These are phyloP conservation scores for Postia placenta DNA, from an alignment of 768 basidiomycete species.

Conservation along the genomic window DNA sequence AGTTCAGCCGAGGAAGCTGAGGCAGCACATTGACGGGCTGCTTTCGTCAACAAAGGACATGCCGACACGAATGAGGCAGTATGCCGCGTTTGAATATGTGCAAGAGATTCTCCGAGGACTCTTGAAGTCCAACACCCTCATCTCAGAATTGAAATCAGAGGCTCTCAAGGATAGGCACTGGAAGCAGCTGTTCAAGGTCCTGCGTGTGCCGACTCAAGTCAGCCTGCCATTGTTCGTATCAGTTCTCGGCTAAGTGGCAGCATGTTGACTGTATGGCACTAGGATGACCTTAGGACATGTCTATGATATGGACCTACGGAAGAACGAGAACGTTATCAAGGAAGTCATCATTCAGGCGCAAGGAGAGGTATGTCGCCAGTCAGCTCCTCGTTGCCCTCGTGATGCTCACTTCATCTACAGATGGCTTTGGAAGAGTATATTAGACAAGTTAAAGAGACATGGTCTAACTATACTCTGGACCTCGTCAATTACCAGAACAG, in stretches of 20 bases:
- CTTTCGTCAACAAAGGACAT: conserved; percentile 94
- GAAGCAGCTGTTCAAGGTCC: conserved; percentile 91
- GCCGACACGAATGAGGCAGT: conserved; percentile 98
- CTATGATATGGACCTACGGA: conserved; percentile 94
- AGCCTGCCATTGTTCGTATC: conserved; percentile 62
- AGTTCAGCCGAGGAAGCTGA: conserved; percentile 89
- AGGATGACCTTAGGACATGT: conserved; percentile 96
- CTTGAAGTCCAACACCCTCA: conserved; percentile 82
- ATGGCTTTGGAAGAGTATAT: conserved; percentile 96
- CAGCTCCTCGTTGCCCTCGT: too few species aligned
- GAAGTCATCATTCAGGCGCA: conserved; percentile 96
- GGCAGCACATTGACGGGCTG: conserved; percentile 90
- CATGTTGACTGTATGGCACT: not conserved
- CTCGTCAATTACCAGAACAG: conserved; percentile 99
- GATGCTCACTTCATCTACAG: conserved; percentile 35
- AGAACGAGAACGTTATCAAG: conserved; percentile 85
- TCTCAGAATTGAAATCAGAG: conserved; percentile 96
- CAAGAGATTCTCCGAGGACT: conserved; percentile 84
- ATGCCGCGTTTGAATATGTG: conserved; percentile 97
- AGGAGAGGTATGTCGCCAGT: conserved; percentile 69
- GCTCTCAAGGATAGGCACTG: conserved; percentile 97
- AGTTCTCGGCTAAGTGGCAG: not conserved
- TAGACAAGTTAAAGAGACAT: conserved; percentile 93
- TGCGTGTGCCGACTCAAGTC: conserved; percentile 70
- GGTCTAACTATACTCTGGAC: conserved; percentile 94